Evolutionary conservation across 2,329 filamentous ascomycete genomes (phyloP).

Genomic region (Sarocladiaceae sp.): DNA sequence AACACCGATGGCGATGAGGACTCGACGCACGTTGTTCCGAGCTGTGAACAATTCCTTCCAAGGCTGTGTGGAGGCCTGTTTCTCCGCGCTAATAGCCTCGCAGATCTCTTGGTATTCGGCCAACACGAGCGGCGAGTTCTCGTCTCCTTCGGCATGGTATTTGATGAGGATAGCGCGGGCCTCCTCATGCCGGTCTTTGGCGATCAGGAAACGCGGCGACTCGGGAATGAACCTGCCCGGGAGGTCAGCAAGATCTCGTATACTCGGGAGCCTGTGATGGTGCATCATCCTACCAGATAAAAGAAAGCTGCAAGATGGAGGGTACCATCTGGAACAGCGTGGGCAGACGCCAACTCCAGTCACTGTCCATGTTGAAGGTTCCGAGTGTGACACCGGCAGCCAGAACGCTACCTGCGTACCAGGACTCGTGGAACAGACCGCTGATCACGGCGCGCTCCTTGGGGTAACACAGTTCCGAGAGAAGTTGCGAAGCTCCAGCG

Average conservation of each 20-base stretch:
- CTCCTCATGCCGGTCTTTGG: slow-evolving; percentile 7
- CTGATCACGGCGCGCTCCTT: slow-evolving; percentile 44
- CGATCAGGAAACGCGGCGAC: slow-evolving; percentile 38
- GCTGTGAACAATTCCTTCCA: slow-evolving; percentile 7
- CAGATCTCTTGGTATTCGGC: slow-evolving; percentile 14
- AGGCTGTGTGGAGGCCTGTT: not conserved
- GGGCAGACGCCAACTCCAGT: slow-evolving; percentile 24
- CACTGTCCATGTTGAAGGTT: slow-evolving; percentile 28
- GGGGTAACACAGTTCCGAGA: slow-evolving; percentile 44
- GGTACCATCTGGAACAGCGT: slow-evolving; percentile 13
- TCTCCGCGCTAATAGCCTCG: slow-evolving; percentile 6
- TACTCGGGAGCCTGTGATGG: too few species aligned
- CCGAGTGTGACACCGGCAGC: slow-evolving; percentile 34
- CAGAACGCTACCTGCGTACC: slow-evolving; percentile 35
- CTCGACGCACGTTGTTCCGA: slow-evolving; percentile 14
- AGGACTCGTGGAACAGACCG: slow-evolving; percentile 43
- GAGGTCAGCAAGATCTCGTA: too few species aligned
- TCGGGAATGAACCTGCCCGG: slow-evolving; percentile 34
- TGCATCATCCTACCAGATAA: too few species aligned
- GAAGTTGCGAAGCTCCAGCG: slow-evolving; percentile 45
- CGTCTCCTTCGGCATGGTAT: slow-evolving; percentile 15
- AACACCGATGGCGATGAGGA: slow-evolving; percentile 8
- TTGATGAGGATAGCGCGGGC: slow-evolving; percentile 12
- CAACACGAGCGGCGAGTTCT: slow-evolving; percentile 12
- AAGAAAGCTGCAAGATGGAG: not conserved